Percentiles rank a stretch among this genome's conserved stretches.
Evolutionary conservation across 2,329 filamentous ascomycete species (phyloP).

Genomic region (Davidsoniella australis): DNA sequence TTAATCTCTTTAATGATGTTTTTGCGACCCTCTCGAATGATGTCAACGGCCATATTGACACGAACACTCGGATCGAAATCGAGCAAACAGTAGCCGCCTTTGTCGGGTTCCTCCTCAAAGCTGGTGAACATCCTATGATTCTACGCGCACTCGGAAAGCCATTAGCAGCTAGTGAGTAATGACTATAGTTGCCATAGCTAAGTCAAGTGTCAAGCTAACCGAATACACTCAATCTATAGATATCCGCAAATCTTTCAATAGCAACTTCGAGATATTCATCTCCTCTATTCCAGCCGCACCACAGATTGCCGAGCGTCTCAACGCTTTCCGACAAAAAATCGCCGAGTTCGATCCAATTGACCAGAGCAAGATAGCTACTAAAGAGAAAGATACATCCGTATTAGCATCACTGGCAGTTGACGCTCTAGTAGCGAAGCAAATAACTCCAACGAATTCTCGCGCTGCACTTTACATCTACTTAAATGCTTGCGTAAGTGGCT

Average conservation of each 20-base stretch:
- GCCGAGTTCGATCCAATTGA: constrained; percentile 28
- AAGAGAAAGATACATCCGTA: constrained; percentile 27
- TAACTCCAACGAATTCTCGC: constrained; percentile 57
- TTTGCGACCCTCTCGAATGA: constrained; percentile 31
- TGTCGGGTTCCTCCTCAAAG: constrained; percentile 42
- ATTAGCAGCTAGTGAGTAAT: constrained; percentile 19
- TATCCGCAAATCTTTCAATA: constrained; percentile 30
- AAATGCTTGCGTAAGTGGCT: constrained; percentile 52
- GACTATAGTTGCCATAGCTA: background rate
- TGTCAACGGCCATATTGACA: constrained; percentile 28
- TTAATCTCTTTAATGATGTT: constrained; percentile 37
- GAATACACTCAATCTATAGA: constrained; percentile 18
- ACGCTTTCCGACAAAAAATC: constrained; percentile 40
- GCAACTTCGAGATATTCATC: constrained; percentile 36
- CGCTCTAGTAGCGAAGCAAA: constrained; percentile 39
- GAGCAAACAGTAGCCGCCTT: constrained; percentile 44
- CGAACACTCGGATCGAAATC: constrained; percentile 37
- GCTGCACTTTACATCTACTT: constrained; percentile 75
- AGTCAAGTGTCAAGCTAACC: background rate
- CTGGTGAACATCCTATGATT: constrained; percentile 42
- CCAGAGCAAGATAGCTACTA: background rate
- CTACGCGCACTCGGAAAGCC: constrained; percentile 35
- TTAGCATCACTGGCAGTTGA: constrained; percentile 30
- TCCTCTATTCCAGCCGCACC: constrained; percentile 38
- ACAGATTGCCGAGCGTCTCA: constrained; percentile 35